These are phyloP conservation scores for Fusarium secorum DNA, from an alignment of 2,329 filamentous ascomycete genomes.

Conservation along the genomic window DNA sequence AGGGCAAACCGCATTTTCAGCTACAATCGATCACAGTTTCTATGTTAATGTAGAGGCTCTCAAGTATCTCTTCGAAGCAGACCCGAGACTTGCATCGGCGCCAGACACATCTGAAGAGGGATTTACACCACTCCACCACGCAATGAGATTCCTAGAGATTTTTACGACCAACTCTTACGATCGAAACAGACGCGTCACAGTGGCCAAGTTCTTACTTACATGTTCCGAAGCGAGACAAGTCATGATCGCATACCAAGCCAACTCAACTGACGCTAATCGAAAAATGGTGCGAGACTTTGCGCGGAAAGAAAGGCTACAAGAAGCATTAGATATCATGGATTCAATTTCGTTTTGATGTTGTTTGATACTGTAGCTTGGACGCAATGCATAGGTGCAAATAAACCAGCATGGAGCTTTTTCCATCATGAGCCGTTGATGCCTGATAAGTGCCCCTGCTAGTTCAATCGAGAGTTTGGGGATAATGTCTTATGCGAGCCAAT, in stretches of 20 bases:
- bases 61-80: rapidly evolving
- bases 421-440: rapidly evolving
- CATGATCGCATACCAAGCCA: rapidly evolving
- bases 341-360: not conserved
- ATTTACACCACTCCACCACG: not conserved
- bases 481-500: too few relatives aligned
- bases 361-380: too few relatives aligned
- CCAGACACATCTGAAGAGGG: rapidly evolving
- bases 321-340: not conserved
- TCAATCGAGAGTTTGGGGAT: rapidly evolving
- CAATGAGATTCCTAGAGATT: rapidly evolving
- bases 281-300: rapidly evolving
- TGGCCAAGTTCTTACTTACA: not conserved
- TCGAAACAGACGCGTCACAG: too few relatives aligned
- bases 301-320: rapidly evolving
- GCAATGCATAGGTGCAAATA: too few relatives aligned
- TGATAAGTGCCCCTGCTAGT: not conserved
- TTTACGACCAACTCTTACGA: too few relatives aligned
- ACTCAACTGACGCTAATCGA: rapidly evolving
- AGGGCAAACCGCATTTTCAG: not conserved
- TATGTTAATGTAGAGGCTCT: rapidly evolving
- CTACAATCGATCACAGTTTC: rapidly evolving
- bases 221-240: not conserved
- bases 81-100: not conserved
- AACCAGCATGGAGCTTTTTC: too few relatives aligned